Conservation (phyloP, 768 basidiomycete species). For the Lactifluus subvellereus region DNA sequence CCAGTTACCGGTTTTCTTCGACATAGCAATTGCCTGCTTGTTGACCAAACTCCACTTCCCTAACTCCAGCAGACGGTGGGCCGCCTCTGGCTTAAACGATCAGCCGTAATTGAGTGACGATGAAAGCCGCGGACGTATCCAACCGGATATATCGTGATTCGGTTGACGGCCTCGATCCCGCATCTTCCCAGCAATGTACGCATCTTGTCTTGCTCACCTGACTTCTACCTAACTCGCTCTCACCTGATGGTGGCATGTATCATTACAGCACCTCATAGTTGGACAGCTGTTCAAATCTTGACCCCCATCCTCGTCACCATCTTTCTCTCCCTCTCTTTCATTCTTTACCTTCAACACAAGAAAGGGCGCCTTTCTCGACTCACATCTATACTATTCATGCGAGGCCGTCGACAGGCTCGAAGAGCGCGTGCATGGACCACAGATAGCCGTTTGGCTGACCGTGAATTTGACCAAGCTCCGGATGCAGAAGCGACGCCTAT, state of each 20-base stretch:
- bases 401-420: not conserved
- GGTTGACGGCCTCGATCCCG: not conserved
- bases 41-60: not conserved
- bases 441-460: not conserved
- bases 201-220: not conserved
- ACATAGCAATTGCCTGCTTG: conserved; percentile 3
- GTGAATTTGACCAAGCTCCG: not conserved
- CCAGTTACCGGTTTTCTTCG: not conserved
- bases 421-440: conserved; percentile 9
- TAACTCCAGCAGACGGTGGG: conserved; percentile 1
- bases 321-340: not conserved
- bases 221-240: not conserved
- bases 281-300: conserved; percentile 13
- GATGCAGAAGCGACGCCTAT: conserved; percentile 19
- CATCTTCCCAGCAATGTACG: conserved; percentile 10
- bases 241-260: conserved; percentile 13
- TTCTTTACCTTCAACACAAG: conserved; percentile 4
- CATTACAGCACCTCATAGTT: conserved; percentile 16
- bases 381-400: conserved; percentile 6
- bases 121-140: conserved; percentile 9
- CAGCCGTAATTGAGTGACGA: not conserved
- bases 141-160: conserved; percentile 8
- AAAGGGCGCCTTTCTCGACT: conserved; percentile 6
- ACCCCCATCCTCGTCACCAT: conserved; percentile 9
- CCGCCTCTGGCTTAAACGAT: not conserved